Base-by-base conservation (phyloP, 1,284 basidiomycete species). In the Nidula niveotomentosa region DNA sequence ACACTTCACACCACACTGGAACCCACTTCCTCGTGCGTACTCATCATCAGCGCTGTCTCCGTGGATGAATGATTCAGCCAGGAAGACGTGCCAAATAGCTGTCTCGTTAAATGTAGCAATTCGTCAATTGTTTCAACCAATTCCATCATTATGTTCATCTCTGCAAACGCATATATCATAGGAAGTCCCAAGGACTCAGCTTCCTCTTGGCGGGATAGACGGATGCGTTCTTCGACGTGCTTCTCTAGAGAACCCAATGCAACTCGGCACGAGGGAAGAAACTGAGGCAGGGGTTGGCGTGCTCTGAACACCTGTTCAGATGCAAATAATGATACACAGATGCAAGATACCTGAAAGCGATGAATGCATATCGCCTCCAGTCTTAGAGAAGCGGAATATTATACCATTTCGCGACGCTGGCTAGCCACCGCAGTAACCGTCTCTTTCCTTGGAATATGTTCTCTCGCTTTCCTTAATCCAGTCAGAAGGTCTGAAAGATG, bases 221-320 rank as follows among this genome's bases (percentile, higher is more conserved):
- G 59, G 8, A 78, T 68, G 44, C 67, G 69, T 10, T 73, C 67
- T 47, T 72, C 69, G n/a, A 80, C 68, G 39, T 72, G 68, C 1
- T 58, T 60, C 51, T 75, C 69, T 0, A 82, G 67, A 4, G 61
- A 62, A 8, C 63, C 58, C 15, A 77, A 65, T 17, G 80, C 77
- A 55, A 74, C 69, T 8, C 76, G 67, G 4, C 74, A 67, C 1
- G 78, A 81, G 1, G 80, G 80, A 4, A 82, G 67, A 58, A 79
- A 81, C 59, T 82, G 79, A 0, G 80, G 79, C 3, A 83, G 69
- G 3, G 78, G 73, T 55, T 78, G 77, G 36, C 76, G 71, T 4
- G 74, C 74, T 6, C 72, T 68, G 63, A 81, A 81, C 3, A 77
- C 79, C 48, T 80, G 76, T 56, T 82, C 79, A 58, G 76, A 77